Base-by-base conservation (phyloP, 2,329 filamentous ascomycete genomes). In the Hypoxylon sp. region DNA sequence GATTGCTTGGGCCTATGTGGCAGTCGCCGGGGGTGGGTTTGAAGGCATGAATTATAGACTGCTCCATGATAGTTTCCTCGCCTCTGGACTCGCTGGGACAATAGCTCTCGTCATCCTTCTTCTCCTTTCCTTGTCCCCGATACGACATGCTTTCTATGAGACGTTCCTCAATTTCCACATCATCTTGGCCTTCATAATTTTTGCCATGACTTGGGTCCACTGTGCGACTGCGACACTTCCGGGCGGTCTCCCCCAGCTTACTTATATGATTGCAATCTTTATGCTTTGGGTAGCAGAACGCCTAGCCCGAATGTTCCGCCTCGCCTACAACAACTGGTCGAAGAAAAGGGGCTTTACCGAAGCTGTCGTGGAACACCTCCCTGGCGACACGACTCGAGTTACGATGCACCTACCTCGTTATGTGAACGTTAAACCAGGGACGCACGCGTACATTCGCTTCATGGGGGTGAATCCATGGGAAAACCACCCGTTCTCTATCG, bases 111-210 rank as follows among this genome's bases (percentile, higher is more conserved):
- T 88, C 44, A 77, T 92, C 48, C 84, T 98, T 50, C 76, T 92
- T 59, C 75, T 97, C 56, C 83, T 91, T 29, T 91, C 93, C 8
- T 83, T 92, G 59, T 95, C 93, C 2, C 91, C 94, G 0, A 77
- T 99, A 56, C 91, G 96, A 68, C 95, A 98, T 80, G 94, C 94
- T 42, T 98, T 97, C 79, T 99, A 99, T 82, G 96, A 99, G 82
- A 97, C 93, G 0, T 99, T 99, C 82, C 87, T 98, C 74, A 93
- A 92, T 77, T 81, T 91, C 31, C 96, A 98, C 81, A 94, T 97
- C 73, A 79, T 92, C 39, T 82, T 97, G 55, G 93, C 91, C 42
- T 79, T 91, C 37, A 77, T 93, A 59, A 83, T 85, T 52, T 87
- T 98, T 55, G 84, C 88, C 62, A 91, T 90, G 75, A 89, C 94